Evolutionary conservation across 768 basidiomycete genomes (phyloP).

Genomic region (Panellus pusillus): DNA sequence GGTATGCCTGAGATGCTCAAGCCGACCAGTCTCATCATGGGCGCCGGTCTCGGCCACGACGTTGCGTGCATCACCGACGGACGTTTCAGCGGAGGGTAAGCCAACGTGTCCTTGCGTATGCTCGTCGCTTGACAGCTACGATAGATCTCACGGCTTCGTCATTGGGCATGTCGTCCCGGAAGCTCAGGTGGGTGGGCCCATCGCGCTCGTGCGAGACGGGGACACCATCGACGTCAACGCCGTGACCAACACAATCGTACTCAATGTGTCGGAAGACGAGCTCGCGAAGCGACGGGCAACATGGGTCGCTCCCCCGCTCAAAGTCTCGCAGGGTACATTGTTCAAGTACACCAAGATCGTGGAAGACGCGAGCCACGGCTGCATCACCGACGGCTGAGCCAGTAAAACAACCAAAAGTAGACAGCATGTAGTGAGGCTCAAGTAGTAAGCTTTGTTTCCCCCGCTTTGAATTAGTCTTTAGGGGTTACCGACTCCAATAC

Average conservation of each 20-base stretch:
- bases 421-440: neutral
- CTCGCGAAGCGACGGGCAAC: conserved; percentile 64
- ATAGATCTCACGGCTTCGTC: conserved; percentile 94
- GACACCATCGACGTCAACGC: conserved; percentile 89
- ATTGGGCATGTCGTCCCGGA: conserved; percentile 98
- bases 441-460: neutral
- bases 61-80: conserved; percentile 98
- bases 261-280: conserved; percentile 77
- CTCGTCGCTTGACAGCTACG: neutral
- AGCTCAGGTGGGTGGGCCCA: conserved; percentile 91
- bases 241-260: conserved; percentile 77
- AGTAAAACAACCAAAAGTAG: neutral
- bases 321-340: conserved; percentile 77
- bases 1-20: conserved; percentile 99
- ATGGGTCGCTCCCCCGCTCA: conserved; percentile 87
- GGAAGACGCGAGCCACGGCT: conserved; percentile 88
- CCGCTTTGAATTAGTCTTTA: no score
- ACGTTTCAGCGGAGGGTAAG: conserved; percentile 93
- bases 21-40: conserved; percentile 97
- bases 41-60: conserved; percentile 92
- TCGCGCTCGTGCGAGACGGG: conserved; percentile 86
- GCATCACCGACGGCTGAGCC: conserved; percentile 79
- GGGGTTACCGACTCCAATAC: no score
- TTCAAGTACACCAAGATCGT: conserved; percentile 91
- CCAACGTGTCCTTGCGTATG: neutral